Evolutionary conservation across 176 grass and related monocot genomes (phyloP).

Genomic region (Chrysopogon serrulatus): DNA sequence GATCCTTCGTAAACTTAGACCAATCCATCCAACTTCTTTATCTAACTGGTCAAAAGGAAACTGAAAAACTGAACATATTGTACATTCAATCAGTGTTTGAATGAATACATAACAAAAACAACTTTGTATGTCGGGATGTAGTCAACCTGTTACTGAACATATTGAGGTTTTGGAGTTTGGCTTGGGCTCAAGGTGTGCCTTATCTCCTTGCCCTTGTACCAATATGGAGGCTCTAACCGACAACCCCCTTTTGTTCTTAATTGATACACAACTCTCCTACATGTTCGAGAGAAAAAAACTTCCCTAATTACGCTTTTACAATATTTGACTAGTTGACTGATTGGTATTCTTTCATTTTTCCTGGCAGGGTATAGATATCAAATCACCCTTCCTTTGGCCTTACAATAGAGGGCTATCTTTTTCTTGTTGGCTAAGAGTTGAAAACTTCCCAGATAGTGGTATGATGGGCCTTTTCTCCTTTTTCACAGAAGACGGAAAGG

Average conservation of each 20-base stretch:
- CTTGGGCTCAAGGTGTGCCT: not conserved
- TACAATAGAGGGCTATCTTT: conserved; percentile 81
- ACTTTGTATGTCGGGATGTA: too few relatives aligned
- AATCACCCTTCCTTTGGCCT: conserved; percentile 80
- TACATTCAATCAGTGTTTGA: too few relatives aligned
- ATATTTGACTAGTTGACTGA: conserved; percentile 5
- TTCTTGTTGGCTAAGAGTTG: conserved; percentile 85
- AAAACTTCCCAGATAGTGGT: conserved; percentile 74
- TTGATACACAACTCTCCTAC: not conserved
- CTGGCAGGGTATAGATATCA: conserved; percentile 80
- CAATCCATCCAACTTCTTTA: too few relatives aligned
- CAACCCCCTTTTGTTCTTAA: not conserved
- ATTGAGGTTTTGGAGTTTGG: not conserved
- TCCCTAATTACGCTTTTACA: not conserved
- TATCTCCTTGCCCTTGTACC: not conserved
- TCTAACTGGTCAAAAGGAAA: too few relatives aligned
- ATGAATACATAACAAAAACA: too few relatives aligned
- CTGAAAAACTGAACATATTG: too few relatives aligned
- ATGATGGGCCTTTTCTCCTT: conserved; percentile 95
- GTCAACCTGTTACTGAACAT: too few relatives aligned
- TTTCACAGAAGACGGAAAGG: conserved; percentile 68
- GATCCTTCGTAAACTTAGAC: too few relatives aligned
- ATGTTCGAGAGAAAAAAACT: not conserved
- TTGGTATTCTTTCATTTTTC: conserved; percentile 19
- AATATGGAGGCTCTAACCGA: not conserved